phyloP scores from a whole-genome alignment of 805 yeast species.

The Ogataea angusta region DNA sequence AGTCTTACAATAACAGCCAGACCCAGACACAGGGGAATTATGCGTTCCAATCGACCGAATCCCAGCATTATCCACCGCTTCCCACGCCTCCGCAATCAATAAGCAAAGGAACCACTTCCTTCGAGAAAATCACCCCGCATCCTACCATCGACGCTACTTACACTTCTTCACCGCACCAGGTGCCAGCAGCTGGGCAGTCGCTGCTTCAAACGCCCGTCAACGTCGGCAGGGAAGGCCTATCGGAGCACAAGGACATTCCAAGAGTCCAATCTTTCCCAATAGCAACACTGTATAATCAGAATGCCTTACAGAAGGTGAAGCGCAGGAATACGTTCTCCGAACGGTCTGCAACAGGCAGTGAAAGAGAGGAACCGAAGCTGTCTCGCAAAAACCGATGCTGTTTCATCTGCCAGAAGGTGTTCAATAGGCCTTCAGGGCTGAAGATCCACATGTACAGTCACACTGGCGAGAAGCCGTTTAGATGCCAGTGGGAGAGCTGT shows the following conservation, averaged over 20 bases:
- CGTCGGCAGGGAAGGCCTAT: not conserved
- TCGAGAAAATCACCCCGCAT: slow-evolving; percentile 7
- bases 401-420: slow-evolving; percentile 66
- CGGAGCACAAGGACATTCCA: slow-evolving; percentile 9
- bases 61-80: slow-evolving; percentile 11
- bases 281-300: not conserved
- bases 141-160: slow-evolving; percentile 7
- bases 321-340: slow-evolving; percentile 18
- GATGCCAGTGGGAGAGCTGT: slow-evolving; percentile 62
- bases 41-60: not conserved
- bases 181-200: not conserved
- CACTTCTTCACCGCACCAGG: slow-evolving; percentile 2
- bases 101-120: slow-evolving; percentile 3
- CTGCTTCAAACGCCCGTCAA: not conserved
- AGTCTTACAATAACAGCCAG: not conserved
- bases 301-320: not conserved
- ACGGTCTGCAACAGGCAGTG: not conserved
- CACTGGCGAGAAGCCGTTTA: slow-evolving; percentile 75
- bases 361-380: slow-evolving; percentile 4
- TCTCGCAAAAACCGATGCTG: slow-evolving; percentile 27
- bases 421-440: slow-evolving; percentile 78
- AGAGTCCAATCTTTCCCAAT: slow-evolving; percentile 12
- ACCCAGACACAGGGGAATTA: slow-evolving; percentile 2
- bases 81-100: slow-evolving; percentile 14
- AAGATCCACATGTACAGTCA: slow-evolving; percentile 79